Percentiles rank a stretch among this genome's conserved stretches.
phyloP scores from a whole-genome alignment of 2,329 filamentous ascomycete genomes.

The Trichoderma koningiopsis region DNA sequence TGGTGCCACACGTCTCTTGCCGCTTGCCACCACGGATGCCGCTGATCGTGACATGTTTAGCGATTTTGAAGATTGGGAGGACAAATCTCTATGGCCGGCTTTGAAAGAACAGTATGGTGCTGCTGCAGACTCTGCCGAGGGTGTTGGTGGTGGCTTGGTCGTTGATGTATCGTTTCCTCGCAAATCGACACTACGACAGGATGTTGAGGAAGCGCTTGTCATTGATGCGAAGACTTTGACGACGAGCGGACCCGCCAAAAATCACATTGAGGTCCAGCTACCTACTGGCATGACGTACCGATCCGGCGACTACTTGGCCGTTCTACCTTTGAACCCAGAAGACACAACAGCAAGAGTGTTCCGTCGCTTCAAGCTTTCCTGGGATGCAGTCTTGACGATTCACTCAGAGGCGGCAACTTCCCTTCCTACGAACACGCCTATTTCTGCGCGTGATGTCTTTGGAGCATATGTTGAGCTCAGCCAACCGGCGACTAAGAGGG shows the following conservation, averaged over 20 bases:
- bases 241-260: conserved; percentile 57
- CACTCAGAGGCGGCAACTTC: conserved; percentile 52
- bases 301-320: conserved; percentile 74
- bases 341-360: conserved; percentile 64
- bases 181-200: conserved; percentile 61
- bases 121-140: conserved; percentile 31
- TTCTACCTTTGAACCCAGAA: conserved; percentile 70
- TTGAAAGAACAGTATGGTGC: conserved; percentile 51
- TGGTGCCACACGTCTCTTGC: conserved; percentile 40
- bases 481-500: conserved; percentile 71
- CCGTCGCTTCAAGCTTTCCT: conserved; percentile 65
- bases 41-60: conserved; percentile 67
- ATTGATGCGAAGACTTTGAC: conserved; percentile 55
- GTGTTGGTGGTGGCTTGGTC: conserved; percentile 33
- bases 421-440: conserved; percentile 56
- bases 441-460: conserved; percentile 66
- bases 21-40: conserved; percentile 61
- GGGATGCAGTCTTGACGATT: conserved; percentile 69
- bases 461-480: conserved; percentile 72
- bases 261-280: conserved; percentile 67
- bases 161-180: conserved; percentile 58
- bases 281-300: conserved; percentile 67
- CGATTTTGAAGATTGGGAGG: conserved; percentile 68
- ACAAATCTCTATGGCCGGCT: conserved; percentile 54
- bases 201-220: conserved; percentile 64